Percentiles rank a stretch among this genome's conserved stretches.
Evolutionary conservation across 2,329 filamentous ascomycete genomes (phyloP).

Genomic region (Botryosphaeria dothidea): DNA sequence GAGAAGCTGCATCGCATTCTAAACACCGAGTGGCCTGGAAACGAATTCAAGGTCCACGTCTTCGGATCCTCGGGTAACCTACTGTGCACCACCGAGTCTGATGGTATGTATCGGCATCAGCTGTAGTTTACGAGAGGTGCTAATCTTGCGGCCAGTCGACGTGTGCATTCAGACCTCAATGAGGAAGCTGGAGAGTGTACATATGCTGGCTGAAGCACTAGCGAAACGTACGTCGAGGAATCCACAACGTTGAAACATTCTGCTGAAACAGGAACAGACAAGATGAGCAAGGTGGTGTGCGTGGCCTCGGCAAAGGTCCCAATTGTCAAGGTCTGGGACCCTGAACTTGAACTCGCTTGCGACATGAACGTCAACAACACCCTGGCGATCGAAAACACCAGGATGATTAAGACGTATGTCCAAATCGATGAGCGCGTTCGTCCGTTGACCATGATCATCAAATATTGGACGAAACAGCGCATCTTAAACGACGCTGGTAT

Average conservation of each 20-base stretch:
- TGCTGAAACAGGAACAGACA: constrained; percentile 62
- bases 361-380: constrained; percentile 99
- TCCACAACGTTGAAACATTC: background rate
- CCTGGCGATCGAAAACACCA: constrained; percentile 89
- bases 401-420: constrained; percentile 97
- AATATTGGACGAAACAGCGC: constrained; percentile 92
- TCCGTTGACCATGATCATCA: constrained; percentile 93
- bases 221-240: constrained; percentile 68
- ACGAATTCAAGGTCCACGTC: constrained; percentile 84
- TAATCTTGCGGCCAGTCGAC: constrained; percentile 65
- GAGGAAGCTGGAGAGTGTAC: constrained; percentile 85
- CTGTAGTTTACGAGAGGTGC: constrained; percentile 14
- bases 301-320: constrained; percentile 94
- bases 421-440: constrained; percentile 88
- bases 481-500: constrained; percentile 95
- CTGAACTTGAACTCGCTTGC: constrained; percentile 82
- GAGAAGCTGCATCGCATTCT: constrained; percentile 84
- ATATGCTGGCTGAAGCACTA: constrained; percentile 83
- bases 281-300: constrained; percentile 95
- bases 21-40: constrained; percentile 87
- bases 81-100: constrained; percentile 91
- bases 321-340: constrained; percentile 99
- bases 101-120: constrained; percentile 64
- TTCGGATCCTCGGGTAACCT: constrained; percentile 98
- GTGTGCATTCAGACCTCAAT: constrained; percentile 94